phyloP scores from a whole-genome alignment of 2,329 filamentous ascomycete species.

The Exophiala oligosperma region DNA sequence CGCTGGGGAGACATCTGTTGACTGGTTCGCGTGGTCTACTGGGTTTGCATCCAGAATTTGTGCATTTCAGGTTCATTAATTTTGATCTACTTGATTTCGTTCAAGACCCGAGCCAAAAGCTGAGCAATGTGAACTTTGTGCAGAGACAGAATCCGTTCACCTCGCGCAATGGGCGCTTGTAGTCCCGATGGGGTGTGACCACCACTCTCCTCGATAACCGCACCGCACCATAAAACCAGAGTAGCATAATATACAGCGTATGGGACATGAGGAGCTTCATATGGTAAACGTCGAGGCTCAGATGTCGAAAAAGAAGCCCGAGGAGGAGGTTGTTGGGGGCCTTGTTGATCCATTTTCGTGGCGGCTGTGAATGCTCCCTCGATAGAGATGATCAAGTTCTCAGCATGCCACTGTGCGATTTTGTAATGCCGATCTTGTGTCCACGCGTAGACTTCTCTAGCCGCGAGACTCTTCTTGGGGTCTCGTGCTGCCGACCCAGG shows the following conservation, averaged over 20 bases:
- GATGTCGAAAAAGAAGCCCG: conserved; percentile 1
- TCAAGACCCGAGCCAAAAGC: conserved; percentile 13
- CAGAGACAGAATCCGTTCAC: conserved; percentile 13
- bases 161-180: conserved; percentile 8
- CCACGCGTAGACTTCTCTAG: conserved; percentile 10
- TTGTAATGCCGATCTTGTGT: conserved; percentile 8
- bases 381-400: conserved; percentile 10
- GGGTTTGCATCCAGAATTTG: no score
- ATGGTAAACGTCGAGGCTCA: conserved; percentile 9
- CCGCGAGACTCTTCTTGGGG: conserved; percentile 11
- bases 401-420: conserved; percentile 15
- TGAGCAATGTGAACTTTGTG: conserved; percentile 18
- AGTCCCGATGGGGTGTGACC: neutral
- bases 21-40: no score
- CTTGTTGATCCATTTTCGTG: neutral
- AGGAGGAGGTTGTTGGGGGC: neutral
- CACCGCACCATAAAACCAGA: conserved; percentile 15
- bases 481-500: conserved; percentile 13
- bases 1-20: no score
- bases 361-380: conserved; percentile 5
- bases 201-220: neutral
- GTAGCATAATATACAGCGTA: conserved; percentile 16
- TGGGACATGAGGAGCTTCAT: conserved; percentile 15
- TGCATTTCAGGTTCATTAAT: neutral
- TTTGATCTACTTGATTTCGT: conserved; percentile 8